phyloP scores from a whole-genome alignment of 2,329 filamentous ascomycete species.

The Paramyrothecium sp. region DNA sequence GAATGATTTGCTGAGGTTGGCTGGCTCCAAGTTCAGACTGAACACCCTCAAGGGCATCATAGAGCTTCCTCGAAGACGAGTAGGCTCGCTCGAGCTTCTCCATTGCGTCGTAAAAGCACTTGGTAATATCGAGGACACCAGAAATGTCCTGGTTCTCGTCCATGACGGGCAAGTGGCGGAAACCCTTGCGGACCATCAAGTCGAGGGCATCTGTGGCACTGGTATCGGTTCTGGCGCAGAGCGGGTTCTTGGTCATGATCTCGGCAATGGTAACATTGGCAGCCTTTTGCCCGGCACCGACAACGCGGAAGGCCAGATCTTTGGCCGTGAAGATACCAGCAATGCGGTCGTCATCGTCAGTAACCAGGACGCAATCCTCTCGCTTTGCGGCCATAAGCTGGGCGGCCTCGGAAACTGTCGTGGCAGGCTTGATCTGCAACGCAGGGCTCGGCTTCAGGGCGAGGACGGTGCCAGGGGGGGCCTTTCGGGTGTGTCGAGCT shows the following conservation, averaged over 20 bases:
- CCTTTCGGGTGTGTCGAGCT: conserved; percentile 84
- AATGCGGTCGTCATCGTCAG: conserved; percentile 96
- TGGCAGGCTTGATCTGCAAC: conserved; percentile 94
- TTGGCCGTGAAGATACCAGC: conserved; percentile 99
- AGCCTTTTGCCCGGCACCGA: conserved; percentile 86
- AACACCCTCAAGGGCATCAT: conserved; percentile 95
- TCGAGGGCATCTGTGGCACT: conserved; percentile 97
- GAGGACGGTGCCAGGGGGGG: conserved; percentile 92
- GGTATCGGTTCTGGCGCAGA: conserved; percentile 95
- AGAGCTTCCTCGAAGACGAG: conserved; percentile 94
- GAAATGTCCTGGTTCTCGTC: conserved; percentile 99
- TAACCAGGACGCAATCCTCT: conserved; percentile 96
- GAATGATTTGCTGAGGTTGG: conserved; percentile 97
- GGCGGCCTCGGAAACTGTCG: conserved; percentile 91
- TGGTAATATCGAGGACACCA: conserved; percentile 96
- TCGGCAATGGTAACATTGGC: conserved; percentile 90
- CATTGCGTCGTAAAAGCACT: conserved; percentile 99
- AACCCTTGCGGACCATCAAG: conserved; percentile 97
- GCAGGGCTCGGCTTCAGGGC: conserved; percentile 93
- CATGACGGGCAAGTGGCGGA: conserved; percentile 97
- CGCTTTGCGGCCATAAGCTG: conserved; percentile 99
- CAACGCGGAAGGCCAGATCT: conserved; percentile 95
- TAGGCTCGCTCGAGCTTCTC: conserved; percentile 98
- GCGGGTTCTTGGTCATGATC: conserved; percentile 99
- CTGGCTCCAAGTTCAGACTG: conserved; percentile 94